Evolutionary conservation across 306 rosid species (phyloP).

Genomic region (Ochetophila trinervis): DNA sequence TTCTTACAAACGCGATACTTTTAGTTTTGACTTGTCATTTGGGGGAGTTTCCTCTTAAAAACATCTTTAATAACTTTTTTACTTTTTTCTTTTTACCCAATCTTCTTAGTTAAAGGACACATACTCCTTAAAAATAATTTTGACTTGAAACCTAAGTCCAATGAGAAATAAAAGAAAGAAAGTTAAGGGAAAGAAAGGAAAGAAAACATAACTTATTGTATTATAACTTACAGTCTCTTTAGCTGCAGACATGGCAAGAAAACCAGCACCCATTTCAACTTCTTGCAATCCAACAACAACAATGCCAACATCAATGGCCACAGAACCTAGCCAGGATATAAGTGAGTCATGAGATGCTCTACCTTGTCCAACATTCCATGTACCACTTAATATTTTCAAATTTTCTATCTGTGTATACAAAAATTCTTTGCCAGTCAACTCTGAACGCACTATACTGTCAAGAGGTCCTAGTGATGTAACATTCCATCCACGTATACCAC

Average conservation of each 20-base stretch:
- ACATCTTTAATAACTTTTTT: too few relatives aligned
- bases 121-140: background rate
- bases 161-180: background rate
- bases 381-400: constrained; percentile 74
- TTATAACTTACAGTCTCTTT: constrained; percentile 80
- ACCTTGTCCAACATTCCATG: constrained; percentile 99
- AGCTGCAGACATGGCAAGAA: constrained; percentile 98
- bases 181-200: constrained; percentile 7
- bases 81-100: too few relatives aligned
- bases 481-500: constrained; percentile 95
- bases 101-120: background rate
- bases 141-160: background rate
- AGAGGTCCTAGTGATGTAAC: constrained; percentile 84
- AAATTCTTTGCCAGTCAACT: constrained; percentile 83
- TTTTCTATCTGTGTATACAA: constrained; percentile 73
- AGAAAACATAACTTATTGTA: constrained; percentile 5
- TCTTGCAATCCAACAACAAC: constrained; percentile 98
- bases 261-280: constrained; percentile 99
- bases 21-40: too few relatives aligned
- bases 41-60: too few relatives aligned
- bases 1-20: too few relatives aligned
- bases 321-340: constrained; percentile 83
- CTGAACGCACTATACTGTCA: constrained; percentile 66
- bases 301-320: constrained; percentile 66
- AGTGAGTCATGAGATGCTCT: constrained; percentile 93